Conservation (phyloP, 2,329 filamentous ascomycete genomes). For the Ophiocordyceps camponoti-rufipedis region DNA sequence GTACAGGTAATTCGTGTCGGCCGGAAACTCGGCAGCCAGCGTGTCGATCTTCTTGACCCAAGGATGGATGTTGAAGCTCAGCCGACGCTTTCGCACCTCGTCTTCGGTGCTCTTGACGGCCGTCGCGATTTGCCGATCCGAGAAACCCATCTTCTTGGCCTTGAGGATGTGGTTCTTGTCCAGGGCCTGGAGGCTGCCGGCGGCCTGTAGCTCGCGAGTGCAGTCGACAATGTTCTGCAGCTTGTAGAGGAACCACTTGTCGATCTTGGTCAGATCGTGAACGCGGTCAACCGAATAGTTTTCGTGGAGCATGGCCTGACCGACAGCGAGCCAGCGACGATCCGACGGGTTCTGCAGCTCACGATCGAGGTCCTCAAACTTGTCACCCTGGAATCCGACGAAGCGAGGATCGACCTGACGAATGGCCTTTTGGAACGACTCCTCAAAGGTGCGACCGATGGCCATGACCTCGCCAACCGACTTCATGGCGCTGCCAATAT, state of each 20-base stretch:
- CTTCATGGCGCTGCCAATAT: slow-evolving; percentile 97
- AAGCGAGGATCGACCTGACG: slow-evolving; percentile 90
- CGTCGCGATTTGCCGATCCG: slow-evolving; percentile 86
- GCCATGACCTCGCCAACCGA: slow-evolving; percentile 99
- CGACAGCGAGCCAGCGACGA: slow-evolving; percentile 91
- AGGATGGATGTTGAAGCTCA: slow-evolving; percentile 73
- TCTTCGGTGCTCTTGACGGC: slow-evolving; percentile 32
- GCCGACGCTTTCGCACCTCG: slow-evolving; percentile 44
- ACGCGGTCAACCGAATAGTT: slow-evolving; percentile 94
- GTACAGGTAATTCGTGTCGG: slow-evolving; percentile 90
- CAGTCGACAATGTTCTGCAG: slow-evolving; percentile 86
- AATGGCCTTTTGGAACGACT: slow-evolving; percentile 97
- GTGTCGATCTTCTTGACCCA: slow-evolving; percentile 98
- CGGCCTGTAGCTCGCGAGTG: slow-evolving; percentile 37
- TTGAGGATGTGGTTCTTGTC: slow-evolving; percentile 51
- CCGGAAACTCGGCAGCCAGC: slow-evolving; percentile 90
- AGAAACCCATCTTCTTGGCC: slow-evolving; percentile 89
- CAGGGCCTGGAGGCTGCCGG: slow-evolving; percentile 47
- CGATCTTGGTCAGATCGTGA: slow-evolving; percentile 95
- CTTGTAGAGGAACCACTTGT: slow-evolving; percentile 93
- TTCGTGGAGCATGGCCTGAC: slow-evolving; percentile 76
- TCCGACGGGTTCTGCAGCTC: slow-evolving; percentile 96
- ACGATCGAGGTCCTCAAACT: slow-evolving; percentile 87
- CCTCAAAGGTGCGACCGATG: slow-evolving; percentile 90
- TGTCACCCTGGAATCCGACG: slow-evolving; percentile 78